These are phyloP conservation scores for Lactifluus subvellereus DNA, from an alignment of 768 basidiomycete species.

Conservation along the genomic window DNA sequence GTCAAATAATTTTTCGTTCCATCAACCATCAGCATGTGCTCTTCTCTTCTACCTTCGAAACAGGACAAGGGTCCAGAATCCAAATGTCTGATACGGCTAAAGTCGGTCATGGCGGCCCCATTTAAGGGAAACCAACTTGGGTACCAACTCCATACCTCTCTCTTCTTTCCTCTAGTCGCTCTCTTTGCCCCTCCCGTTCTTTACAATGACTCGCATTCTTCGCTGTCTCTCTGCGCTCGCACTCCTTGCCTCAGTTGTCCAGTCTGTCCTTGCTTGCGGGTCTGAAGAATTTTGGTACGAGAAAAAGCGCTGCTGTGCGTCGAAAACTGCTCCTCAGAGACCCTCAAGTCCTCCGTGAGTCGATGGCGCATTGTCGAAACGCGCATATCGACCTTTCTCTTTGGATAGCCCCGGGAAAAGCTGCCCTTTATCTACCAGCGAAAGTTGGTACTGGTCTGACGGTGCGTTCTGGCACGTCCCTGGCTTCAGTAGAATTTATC, in stretches of 20 bases:
- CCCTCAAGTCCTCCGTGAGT: constrained; percentile 36
- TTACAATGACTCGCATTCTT: constrained; percentile 35
- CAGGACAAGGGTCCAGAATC: too few species aligned
- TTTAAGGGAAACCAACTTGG: neutral
- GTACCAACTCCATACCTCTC: neutral
- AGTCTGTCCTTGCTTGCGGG: constrained; percentile 31
- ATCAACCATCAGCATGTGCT: too few species aligned
- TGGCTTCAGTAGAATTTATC: neutral
- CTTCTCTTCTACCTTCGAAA: too few species aligned
- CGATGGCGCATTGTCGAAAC: neutral
- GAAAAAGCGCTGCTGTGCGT: constrained; percentile 17
- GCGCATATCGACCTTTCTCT: neutral
- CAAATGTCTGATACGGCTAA: too few species aligned
- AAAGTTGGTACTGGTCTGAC: constrained; percentile 12
- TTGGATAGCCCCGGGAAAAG: constrained; percentile 4
- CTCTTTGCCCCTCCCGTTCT: constrained; percentile 27
- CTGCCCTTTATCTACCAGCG: constrained; percentile 14
- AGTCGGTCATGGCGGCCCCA: neutral
- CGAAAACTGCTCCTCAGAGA: constrained; percentile 31
- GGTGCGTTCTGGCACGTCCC: neutral
- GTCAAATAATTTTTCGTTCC: neutral
- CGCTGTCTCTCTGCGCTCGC: constrained; percentile 10
- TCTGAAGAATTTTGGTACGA: constrained; percentile 21
- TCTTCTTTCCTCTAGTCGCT: constrained; percentile 25
- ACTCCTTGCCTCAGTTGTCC: neutral